Percentiles rank a stretch among this genome's conserved stretches.
These are phyloP conservation scores for Saksenaea oblongispora DNA, from an alignment of 371 early-diverging fungal species.

Conservation along the genomic window DNA sequence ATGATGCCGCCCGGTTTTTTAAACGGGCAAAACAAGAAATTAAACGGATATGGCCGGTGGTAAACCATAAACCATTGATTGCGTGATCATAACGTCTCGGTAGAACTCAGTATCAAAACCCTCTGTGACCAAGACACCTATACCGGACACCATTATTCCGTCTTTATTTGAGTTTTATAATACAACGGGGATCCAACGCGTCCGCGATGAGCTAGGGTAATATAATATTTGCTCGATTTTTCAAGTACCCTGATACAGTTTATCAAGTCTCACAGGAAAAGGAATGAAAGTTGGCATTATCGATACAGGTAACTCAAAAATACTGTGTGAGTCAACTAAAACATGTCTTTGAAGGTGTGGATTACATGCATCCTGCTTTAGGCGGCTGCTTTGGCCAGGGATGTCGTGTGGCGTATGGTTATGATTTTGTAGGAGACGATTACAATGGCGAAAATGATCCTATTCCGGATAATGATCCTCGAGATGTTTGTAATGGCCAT, in stretches of 20 bases:
- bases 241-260: not conserved
- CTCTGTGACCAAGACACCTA: not conserved
- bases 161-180: conserved; percentile 34
- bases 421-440: conserved; percentile 61
- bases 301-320: conserved; percentile 47
- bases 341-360: conserved; percentile 40
- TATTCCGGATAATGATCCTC: conserved; percentile 49
- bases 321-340: conserved; percentile 5
- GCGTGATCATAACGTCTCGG: not conserved
- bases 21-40: conserved; percentile 20
- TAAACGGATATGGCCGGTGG: conserved; percentile 48
- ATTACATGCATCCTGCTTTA: conserved; percentile 72
- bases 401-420: conserved; percentile 49
- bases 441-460: conserved; percentile 27
- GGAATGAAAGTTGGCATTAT: conserved; percentile 69
- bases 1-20: conserved; percentile 28
- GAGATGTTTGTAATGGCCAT: conserved; percentile 63
- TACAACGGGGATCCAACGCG: conserved; percentile 30
- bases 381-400: conserved; percentile 65
- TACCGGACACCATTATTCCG: not conserved
- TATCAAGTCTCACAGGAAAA: conserved; percentile 46
- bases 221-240: not conserved
- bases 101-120: conserved; percentile 12
- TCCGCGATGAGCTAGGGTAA: conserved; percentile 36
- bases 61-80: conserved; percentile 1